A percentile compares a stretch with the other conserved stretches of the same genome.
Conservation (phyloP, 1,139 yeast genomes). For the Yamadazyma epiphylla region DNA sequence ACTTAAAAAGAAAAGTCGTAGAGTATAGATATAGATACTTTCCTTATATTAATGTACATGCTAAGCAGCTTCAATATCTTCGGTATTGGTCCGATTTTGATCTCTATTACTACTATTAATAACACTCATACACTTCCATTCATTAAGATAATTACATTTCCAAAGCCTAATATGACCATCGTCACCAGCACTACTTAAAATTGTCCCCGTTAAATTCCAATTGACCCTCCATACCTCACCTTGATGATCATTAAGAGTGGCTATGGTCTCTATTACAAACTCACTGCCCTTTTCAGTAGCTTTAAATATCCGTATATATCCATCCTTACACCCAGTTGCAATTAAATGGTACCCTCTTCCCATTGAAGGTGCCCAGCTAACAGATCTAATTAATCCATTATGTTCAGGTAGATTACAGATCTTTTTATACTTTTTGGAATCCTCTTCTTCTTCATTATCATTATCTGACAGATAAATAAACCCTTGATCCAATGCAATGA, state of each 20-base stretch:
- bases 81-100: constrained; percentile 18
- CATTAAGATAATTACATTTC: constrained; percentile 83
- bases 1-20: constrained; percentile 12
- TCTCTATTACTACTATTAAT: constrained; percentile 60
- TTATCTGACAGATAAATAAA: constrained; percentile 53
- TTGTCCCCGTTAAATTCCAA: constrained; percentile 93
- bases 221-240: constrained; percentile 95
- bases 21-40: constrained; percentile 1
- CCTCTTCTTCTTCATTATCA: constrained; percentile 11
- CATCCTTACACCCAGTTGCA: constrained; percentile 97
- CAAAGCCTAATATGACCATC: constrained; percentile 90
- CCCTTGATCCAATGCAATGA: constrained; percentile 86
- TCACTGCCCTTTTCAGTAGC: constrained; percentile 32
- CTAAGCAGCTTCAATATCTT: constrained; percentile 14
- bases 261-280: constrained; percentile 34
- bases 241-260: constrained; percentile 62
- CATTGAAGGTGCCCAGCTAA: constrained; percentile 97
- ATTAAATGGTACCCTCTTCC: constrained; percentile 84
- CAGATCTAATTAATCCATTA: constrained; percentile 79
- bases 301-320: constrained; percentile 81
- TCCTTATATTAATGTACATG: constrained; percentile 1
- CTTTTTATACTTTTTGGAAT: constrained; percentile 24
- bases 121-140: constrained; percentile 90
- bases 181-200: constrained; percentile 90
- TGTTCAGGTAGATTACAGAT: constrained; percentile 64